Percentiles rank a stretch among this genome's conserved stretches.
These are phyloP conservation scores for Fraxinus pennsylvanica DNA, from an alignment of 257 asterid species.

Conservation along the genomic window DNA sequence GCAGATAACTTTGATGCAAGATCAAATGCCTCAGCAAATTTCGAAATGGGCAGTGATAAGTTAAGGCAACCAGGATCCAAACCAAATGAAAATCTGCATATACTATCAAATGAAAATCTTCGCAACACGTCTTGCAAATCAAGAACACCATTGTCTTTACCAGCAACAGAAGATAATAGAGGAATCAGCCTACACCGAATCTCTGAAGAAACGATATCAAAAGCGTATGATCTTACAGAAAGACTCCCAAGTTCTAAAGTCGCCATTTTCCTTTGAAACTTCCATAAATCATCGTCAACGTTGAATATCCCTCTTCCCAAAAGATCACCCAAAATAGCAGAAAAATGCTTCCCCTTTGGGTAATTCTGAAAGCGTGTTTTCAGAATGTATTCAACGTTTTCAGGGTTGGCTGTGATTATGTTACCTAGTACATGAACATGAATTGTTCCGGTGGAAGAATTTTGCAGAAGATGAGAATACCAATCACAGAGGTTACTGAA, in stretches of 20 bases:
- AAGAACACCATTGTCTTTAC: constrained; percentile 14
- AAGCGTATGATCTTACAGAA: constrained; percentile 60
- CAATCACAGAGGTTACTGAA: constrained; percentile 73
- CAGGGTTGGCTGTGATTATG: constrained; percentile 61
- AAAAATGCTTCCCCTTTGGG: constrained; percentile 72
- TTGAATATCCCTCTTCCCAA: constrained; percentile 84
- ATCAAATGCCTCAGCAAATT: constrained; percentile 63
- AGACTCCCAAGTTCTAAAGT: constrained; percentile 60
- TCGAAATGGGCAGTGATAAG: constrained; percentile 52
- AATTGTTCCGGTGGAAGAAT: constrained; percentile 64
- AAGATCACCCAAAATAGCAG: constrained; percentile 64
- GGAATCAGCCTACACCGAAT: constrained; percentile 62
- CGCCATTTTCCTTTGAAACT: constrained; percentile 75
- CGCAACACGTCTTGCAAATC: constrained; percentile 80
- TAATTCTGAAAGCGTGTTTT: constrained; percentile 63
- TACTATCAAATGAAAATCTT: constrained; percentile 68
- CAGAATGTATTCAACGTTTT: constrained; percentile 68
- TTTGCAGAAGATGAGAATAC: constrained; percentile 69
- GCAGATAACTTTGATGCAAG: constrained; percentile 72
- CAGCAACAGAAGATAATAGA: constrained; percentile 31
- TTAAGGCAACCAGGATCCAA: constrained; percentile 66
- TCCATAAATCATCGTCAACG: constrained; percentile 83
- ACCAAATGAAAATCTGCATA: constrained; percentile 72
- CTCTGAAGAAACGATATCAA: constrained; percentile 47
- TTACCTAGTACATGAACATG: constrained; percentile 73